Evolutionary conservation across 352 stramenopile species (phyloP), one percentile per base, ranked within the genome.

Genomic region (Pythium angustatum): DNA sequence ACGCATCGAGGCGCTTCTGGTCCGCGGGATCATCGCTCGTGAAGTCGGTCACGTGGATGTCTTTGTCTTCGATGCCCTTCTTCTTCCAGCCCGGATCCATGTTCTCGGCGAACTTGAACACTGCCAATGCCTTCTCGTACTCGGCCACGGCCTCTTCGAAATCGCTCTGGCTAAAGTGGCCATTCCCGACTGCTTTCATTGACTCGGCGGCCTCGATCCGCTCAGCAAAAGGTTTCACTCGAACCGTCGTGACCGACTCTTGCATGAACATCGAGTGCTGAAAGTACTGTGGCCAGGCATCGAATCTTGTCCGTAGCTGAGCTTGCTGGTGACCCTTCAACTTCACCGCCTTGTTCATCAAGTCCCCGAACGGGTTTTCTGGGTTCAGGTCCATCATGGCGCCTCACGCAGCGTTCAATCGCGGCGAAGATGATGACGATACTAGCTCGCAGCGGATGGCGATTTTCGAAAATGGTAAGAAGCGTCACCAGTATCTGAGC

Each of bases 231-330:
- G 70, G 27, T 10, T 83, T 74, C 15, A 44, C 26, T 4, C 82
- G 83, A 21, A 81, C 68, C 0, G 62, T 75, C 15, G 74, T 67
- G 15, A 93, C 82, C 0, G 78, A 90, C 27, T 93, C 80, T 51
- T 92, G 79, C 83, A 95, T 93, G 58, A 95, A 95, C 65, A 95
- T 79, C 19, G 86, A 93, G 59, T 93, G 84, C 74, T 95, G 86
- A 36, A 95, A 91, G 63, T 92, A 93, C 62, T 88, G 79, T 33
- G 86, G 83, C 86, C 84, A 95, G 30, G 81, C 75, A 56, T 93
- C 86, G 51, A 83, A 93, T 21, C 75, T 53, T 5, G 79, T 86
- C 4, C 85, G 86, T 21, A 95, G 64, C 50, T 92, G 80, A 7
- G 84, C 82, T 77, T 95, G 86, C 43, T 95, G 86, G 14, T 83